These are phyloP conservation scores for Salvia sclarea DNA, from an alignment of 305 asterid genomes.

Conservation along the genomic window DNA sequence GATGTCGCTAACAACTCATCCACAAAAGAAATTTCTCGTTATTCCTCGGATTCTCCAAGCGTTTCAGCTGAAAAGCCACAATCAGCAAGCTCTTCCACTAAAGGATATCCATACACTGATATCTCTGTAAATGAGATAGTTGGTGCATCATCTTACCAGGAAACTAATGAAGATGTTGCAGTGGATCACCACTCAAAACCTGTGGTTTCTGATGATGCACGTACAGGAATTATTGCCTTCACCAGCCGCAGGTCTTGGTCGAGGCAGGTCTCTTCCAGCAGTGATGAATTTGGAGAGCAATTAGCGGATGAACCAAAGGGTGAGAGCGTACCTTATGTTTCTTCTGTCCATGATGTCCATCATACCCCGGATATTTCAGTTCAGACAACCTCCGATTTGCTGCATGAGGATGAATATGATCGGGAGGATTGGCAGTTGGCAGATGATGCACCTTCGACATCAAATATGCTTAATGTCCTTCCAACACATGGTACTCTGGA, in stretches of 20 bases:
- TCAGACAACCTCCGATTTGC: constrained; percentile 31
- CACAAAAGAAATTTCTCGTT: constrained; percentile 62
- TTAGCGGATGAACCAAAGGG: constrained; percentile 38
- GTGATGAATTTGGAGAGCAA: constrained; percentile 39
- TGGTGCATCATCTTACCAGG: constrained; percentile 38
- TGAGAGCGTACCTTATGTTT: constrained; percentile 29
- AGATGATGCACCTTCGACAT: constrained; percentile 33
- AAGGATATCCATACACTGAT: constrained; percentile 39
- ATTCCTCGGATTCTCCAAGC: constrained; percentile 55
- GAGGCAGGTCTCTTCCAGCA: constrained; percentile 41
- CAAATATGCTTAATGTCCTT: constrained; percentile 22
- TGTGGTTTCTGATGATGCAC: constrained; percentile 37
- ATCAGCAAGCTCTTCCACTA: constrained; percentile 38
- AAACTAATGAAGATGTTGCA: constrained; percentile 37
- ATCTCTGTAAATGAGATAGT: constrained; percentile 45
- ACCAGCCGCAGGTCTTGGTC: constrained; percentile 37
- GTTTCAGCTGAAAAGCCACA: constrained; percentile 51
- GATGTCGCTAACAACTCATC: constrained; percentile 57
- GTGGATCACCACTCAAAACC: constrained; percentile 44
- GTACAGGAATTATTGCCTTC: constrained; percentile 33
- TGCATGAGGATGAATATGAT: constrained; percentile 37
- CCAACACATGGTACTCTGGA: constrained; percentile 31
- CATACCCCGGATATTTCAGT: constrained; percentile 35
- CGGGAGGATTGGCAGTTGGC: constrained; percentile 30
- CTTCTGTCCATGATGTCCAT: constrained; percentile 35